Percentiles rank a stretch among this genome's conserved stretches.
Evolutionary conservation across 108 stramenopile genomes (phyloP).

Genomic region (Pseudonitzschia delicatissima): DNA sequence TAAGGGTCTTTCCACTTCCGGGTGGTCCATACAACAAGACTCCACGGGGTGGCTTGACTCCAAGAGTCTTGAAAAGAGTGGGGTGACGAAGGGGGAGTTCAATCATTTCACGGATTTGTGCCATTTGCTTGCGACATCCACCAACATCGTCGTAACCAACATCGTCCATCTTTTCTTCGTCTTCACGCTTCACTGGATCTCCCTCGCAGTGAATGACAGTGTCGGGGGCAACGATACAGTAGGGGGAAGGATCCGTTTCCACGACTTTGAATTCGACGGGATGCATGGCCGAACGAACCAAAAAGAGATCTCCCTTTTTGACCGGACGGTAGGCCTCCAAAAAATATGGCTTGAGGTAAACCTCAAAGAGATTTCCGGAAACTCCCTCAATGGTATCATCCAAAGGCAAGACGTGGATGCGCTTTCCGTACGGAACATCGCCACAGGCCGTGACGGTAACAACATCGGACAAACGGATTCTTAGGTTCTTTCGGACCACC

Average conservation of each 20-base stretch:
- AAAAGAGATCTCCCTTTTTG: slow-evolving; percentile 98
- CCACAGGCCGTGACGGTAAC: slow-evolving; percentile 93
- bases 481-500: slow-evolving; percentile 98
- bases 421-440: slow-evolving; percentile 98
- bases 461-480: slow-evolving; percentile 95
- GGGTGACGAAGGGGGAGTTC: slow-evolving; percentile 99
- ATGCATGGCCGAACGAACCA: slow-evolving; percentile 98
- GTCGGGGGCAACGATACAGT: slow-evolving; percentile 98
- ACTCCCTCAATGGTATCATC: slow-evolving; percentile 99
- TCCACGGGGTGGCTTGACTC: slow-evolving; percentile 99
- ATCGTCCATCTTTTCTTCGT: slow-evolving; percentile 97
- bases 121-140: slow-evolving; percentile 97
- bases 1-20: slow-evolving; percentile 98
- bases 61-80: slow-evolving; percentile 98
- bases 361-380: slow-evolving; percentile 98
- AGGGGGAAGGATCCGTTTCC: slow-evolving; percentile 96
- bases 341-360: slow-evolving; percentile 99
- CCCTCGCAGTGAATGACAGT: slow-evolving; percentile 99
- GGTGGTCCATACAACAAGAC: slow-evolving; percentile 99
- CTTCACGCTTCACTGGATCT: slow-evolving; percentile 98
- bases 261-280: slow-evolving; percentile 99
- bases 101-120: slow-evolving; percentile 99
- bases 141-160: slow-evolving; percentile 99
- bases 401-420: slow-evolving; percentile 96
- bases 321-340: slow-evolving; percentile 99